Evolutionary conservation across 202 grass and related monocot species (phyloP).

Genomic region (Elaeis oleifera): DNA sequence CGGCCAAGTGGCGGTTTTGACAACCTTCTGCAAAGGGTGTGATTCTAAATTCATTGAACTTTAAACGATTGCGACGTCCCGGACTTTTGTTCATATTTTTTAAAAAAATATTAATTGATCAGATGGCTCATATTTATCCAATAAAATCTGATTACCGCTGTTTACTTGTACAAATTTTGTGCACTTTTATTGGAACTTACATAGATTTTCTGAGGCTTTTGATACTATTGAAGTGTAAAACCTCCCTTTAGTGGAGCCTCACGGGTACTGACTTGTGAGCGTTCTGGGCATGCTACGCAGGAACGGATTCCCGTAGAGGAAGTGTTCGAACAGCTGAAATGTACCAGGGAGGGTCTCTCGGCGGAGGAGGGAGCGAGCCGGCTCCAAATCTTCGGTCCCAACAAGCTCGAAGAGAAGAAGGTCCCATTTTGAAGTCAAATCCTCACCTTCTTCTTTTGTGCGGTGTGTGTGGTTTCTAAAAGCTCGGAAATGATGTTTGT

Average conservation of each 20-base stretch:
- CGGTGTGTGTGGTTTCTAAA: not conserved
- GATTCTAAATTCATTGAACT: too few species aligned
- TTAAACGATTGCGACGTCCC: too few species aligned
- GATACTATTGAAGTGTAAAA: too few species aligned
- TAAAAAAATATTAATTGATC: too few species aligned
- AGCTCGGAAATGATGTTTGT: not conserved
- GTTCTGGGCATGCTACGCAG: constrained; percentile 19
- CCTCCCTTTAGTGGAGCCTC: not conserved
- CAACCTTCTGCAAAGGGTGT: too few species aligned
- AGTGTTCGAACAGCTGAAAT: constrained; percentile 96
- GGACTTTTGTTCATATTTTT: too few species aligned
- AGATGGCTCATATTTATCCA: too few species aligned
- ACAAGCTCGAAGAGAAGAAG: constrained; percentile 94
- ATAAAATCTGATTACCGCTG: too few species aligned
- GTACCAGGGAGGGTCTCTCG: constrained; percentile 55
- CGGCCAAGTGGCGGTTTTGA: too few species aligned
- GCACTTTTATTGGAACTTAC: too few species aligned
- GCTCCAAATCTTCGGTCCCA: constrained; percentile 63
- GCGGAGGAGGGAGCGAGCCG: constrained; percentile 54
- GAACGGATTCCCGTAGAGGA: constrained; percentile 85
- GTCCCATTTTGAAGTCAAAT: not conserved
- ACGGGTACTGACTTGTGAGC: not conserved
- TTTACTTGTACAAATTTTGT: too few species aligned
- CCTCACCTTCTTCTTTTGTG: not conserved
- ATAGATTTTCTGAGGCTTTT: too few species aligned